Evolutionary conservation across 2,329 filamentous ascomycete species (phyloP), one percentile per base, ranked within the genome.

Genomic region (Colletotrichum cordylinicola): DNA sequence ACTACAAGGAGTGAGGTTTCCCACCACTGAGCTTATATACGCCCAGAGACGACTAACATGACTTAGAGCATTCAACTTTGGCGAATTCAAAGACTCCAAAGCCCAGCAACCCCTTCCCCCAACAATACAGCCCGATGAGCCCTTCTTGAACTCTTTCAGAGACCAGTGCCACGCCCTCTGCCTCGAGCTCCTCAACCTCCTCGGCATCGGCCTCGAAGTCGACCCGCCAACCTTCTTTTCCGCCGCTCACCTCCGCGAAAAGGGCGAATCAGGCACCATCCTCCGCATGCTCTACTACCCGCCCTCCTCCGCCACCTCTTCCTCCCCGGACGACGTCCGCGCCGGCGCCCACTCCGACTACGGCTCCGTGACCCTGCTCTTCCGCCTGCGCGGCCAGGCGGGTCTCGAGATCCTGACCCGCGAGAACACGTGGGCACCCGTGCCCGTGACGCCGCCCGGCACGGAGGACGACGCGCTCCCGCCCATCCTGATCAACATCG

Each of bases 301-400:
- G 1, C 89, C 91, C 2, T 86, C 83, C 8, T 82, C 82, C 52
- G 80, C 84, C 10, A 87, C 87, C 9, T 80, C 83, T 13, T 80
- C 83, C 13, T 84, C 92, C 39, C 68, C 81, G 77, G 81, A 86
- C 70, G 94, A 96, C 81, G 91, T 98, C 76, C 93, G 96, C 33
- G 96, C 96, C 8, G 97, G 96, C 73, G 96, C 96, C 0, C 96
- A 98, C 84, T 96, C 94, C 6, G 96, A 98, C 86, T 98, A 98
- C 85, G 92, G 92, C 72, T 91, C 89, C 75, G 85, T 93, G 74
- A 93, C 92, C 2, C 87, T 93, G n/a, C 90, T 98, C 13, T 98
- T 99, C 88, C 95, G 97, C 79, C 91, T 96, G 3, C 91, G 91
- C 1, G 94, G 94, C 2, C 96, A 98, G 81, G 93, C 96, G 0